These are phyloP conservation scores for Aureobasidium sp. DNA, from an alignment of 2,329 filamentous ascomycete genomes.

Conservation along the genomic window DNA sequence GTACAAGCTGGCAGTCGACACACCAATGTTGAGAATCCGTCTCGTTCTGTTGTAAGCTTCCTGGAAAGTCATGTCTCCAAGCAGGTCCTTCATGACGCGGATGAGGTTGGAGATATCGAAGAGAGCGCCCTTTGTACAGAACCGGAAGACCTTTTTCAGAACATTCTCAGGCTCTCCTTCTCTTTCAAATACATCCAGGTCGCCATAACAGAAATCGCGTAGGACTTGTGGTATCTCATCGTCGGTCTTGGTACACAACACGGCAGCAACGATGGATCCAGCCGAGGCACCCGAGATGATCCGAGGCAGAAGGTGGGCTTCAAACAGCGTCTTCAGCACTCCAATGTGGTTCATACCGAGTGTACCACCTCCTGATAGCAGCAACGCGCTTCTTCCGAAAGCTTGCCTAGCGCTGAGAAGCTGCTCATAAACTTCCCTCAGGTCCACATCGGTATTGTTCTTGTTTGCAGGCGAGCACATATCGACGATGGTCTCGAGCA, in stretches of 20 bases:
- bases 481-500: conserved; percentile 63
- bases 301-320: conserved; percentile 65
- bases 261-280: conserved; percentile 75
- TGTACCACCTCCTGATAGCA: conserved; percentile 78
- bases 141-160: conserved; percentile 61
- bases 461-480: conserved; percentile 35
- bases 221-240: conserved; percentile 66
- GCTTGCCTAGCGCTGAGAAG: conserved; percentile 66
- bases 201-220: conserved; percentile 64
- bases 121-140: conserved; percentile 69
- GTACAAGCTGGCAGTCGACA: conserved; percentile 79
- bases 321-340: conserved; percentile 71
- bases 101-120: conserved; percentile 77
- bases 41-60: conserved; percentile 94
- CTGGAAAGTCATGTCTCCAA: conserved; percentile 88
- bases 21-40: conserved; percentile 86
- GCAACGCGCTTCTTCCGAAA: conserved; percentile 74
- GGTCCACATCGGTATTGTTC: conserved; percentile 44
- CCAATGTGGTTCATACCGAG: conserved; percentile 91
- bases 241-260: conserved; percentile 69
- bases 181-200: conserved; percentile 70
- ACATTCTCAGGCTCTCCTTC: conserved; percentile 51
- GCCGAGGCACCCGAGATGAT: conserved; percentile 85
- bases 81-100: conserved; percentile 67
- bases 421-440: conserved; percentile 55